Evolutionary conservation across 73 alveolate species (phyloP).

Genomic region (Paramecium sonneborni): DNA sequence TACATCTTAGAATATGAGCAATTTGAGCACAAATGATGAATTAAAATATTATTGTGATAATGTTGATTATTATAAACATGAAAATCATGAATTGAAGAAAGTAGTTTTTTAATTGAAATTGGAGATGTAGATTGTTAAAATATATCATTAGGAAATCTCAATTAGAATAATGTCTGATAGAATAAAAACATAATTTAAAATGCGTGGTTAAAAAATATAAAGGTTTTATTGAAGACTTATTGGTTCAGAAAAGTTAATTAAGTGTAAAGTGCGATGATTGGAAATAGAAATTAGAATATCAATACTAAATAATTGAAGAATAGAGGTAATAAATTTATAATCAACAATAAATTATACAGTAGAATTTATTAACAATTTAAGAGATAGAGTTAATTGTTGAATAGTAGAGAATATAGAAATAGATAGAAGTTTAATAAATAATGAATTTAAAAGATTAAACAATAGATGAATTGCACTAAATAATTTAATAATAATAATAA

Average conservation of each 20-base stretch:
- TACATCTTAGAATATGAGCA: neutral
- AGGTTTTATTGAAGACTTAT: neutral
- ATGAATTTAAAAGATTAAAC: slow-evolving; percentile 15
- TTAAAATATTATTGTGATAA: neutral
- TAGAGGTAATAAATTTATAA: neutral
- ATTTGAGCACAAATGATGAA: neutral
- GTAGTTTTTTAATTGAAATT: neutral
- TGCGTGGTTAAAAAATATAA: neutral
- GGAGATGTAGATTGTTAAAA: neutral
- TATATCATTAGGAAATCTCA: neutral
- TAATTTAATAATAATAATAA: neutral
- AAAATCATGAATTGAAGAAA: neutral
- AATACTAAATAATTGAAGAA: neutral
- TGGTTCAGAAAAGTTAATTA: neutral
- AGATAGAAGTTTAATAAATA: neutral
- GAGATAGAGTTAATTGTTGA: neutral
- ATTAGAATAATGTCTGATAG: slow-evolving; percentile 1
- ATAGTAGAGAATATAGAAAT: neutral
- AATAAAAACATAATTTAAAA: neutral
- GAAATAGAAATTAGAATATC: neutral
- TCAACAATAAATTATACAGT: neutral
- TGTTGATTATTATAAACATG: neutral
- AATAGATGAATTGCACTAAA: neutral
- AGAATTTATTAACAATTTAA: neutral
- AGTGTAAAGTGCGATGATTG: neutral